Evolutionary conservation across 2,329 filamentous ascomycete genomes (phyloP), one percentile per base, ranked within the genome.

Genomic region (Amylocarpus encephaloides): DNA sequence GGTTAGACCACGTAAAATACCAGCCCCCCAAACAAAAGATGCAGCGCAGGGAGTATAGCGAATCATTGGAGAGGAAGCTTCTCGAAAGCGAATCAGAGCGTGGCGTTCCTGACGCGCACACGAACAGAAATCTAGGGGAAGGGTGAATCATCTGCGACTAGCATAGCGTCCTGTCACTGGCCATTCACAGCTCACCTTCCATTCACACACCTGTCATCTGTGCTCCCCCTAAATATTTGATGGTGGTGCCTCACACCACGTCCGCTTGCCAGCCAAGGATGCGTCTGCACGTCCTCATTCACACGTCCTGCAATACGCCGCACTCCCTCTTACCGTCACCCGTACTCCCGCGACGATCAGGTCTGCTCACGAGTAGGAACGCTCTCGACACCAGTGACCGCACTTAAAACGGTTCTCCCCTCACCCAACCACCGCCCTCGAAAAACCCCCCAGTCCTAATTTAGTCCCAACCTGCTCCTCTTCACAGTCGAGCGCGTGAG

Each of bases 401-500:
- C 34, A 46, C 46, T 32, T 48, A 53, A 53, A 56, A 57, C 55
- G 48, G 53, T 54, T 46, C 46, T 47, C 53, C 55, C 32, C 50
- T 51, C 56, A 49, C 43, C 59, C 59, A 59, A 56, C 58, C 56
- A 57, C 50, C 54, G 47, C 32, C 50, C 40, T 43, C 50, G 36
- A 53, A 57, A 34, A 19, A 34, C 50, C 53, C 49, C 52, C 52
- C 52, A 43, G 56, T 48, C 56, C 22, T 51, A 43, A 46, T 49
- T 59, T 62, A 61, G 59, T 59, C 53, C 58, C 52, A 58, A 56
- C 43, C 57, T 59, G 53, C 57, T 62, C 59, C 53, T 61, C 62
- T 60, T 56, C 53, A 60, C 54, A 59, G 52, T 61, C 60, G 60
- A 59, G 63, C 61, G 63, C 62, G 62, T 65, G 62, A 65, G 61